Evolutionary conservation across 345 rosid genomes (phyloP).

Genomic region (Draba incana): DNA sequence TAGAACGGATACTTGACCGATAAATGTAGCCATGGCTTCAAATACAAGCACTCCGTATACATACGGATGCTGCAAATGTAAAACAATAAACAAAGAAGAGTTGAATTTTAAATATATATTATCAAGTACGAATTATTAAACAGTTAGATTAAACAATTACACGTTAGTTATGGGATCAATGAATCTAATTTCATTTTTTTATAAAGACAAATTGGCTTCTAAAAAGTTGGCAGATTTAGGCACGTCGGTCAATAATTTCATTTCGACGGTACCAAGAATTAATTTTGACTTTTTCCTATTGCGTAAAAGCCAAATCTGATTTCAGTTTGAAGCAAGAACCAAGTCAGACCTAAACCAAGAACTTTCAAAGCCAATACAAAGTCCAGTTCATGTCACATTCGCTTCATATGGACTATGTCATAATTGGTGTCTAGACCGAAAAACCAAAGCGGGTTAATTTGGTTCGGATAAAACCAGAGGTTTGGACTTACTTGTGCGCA

Average conservation of each 20-base stretch:
- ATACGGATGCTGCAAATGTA: conserved; percentile 72
- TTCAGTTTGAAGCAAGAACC: conserved; percentile 7
- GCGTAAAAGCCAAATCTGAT: background rate
- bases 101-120: background rate
- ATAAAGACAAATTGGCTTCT: conserved; percentile 9
- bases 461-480: conserved; percentile 13
- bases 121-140: conserved; percentile 16
- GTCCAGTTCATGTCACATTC: conserved; percentile 22
- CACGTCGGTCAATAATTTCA: conserved; percentile 38
- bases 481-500: conserved; percentile 70
- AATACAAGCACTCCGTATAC: conserved; percentile 88
- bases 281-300: conserved; percentile 10
- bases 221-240: conserved; percentile 42
- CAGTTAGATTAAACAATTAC: conserved; percentile 9
- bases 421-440: background rate
- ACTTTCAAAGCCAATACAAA: conserved; percentile 21
- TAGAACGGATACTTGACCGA: conserved; percentile 91
- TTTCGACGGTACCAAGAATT: conserved; percentile 7
- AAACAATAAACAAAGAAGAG: conserved; percentile 14
- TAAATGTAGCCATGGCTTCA: conserved; percentile 95
- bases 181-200: background rate
- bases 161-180: conserved; percentile 24
- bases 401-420: conserved; percentile 11
- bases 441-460: background rate
- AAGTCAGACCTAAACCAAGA: conserved; percentile 12